Base-by-base conservation (phyloP, 805 yeast genomes). In the Candida germanica region DNA sequence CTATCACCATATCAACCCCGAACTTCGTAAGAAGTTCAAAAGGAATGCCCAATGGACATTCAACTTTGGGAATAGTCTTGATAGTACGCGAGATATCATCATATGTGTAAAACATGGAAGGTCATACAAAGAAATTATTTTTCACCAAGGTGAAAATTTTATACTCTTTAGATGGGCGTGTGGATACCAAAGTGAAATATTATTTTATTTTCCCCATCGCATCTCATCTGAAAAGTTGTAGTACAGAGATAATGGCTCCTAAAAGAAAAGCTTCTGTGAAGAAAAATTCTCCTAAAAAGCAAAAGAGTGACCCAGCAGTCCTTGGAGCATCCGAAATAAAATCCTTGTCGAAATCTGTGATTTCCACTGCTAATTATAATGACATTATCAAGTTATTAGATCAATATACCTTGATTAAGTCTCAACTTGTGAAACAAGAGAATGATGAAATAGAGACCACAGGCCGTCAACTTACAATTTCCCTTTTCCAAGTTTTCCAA, bases 51-150 rank as follows among this genome's bases (percentile, higher is more conserved):
- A 31, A 16, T 31, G 33, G 33, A 45, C 46, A 63, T 69, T 64
- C 72, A 62, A 66, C 71, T 42, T 53, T 51, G 72, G 73, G 71
- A 59, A 58, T 52, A 53, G 71, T 66, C 56, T 45, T 53, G 69
- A 51, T 55, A 47, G 55, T 49, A 76, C 79, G 79, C 73, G 70
- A 73, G 76, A 61, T 63, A 69, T 75, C 81, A 75, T 75, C 81
- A 75, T 73, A 48, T 58, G 67, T 70, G 63, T 73, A 71, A 74
- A 75, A 75, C 79, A 75, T 75, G 77, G 81, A 77, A 75, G 79
- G 81, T 68, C 77, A 73, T 73, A 69, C 56, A 60, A 29, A 31
- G 29, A 31, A 35, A 18, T 23, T 21, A 33, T 18, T 12, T 34
- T 27, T 10, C 12, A 22, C 21, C 5, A 26, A 22, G 12, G 26